Base-by-base conservation (phyloP, 2,329 filamentous ascomycete genomes). In the Fusarium nelsonii region DNA sequence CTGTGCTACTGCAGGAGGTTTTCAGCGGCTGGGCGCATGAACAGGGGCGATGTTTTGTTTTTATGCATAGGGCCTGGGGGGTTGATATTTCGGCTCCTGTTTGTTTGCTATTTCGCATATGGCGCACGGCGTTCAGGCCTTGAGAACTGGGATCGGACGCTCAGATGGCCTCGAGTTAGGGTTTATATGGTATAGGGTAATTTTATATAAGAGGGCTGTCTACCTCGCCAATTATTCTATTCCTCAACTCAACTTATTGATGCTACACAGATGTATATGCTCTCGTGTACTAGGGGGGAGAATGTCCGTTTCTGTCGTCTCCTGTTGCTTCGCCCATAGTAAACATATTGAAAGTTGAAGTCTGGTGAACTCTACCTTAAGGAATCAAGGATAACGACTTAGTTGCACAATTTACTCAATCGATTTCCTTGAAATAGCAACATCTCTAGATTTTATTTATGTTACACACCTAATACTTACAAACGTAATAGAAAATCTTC, bases 141-240 rank as follows among this genome's bases (percentile, higher is more conserved):
- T 34, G 8, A 30, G 40, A 28, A 33, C 33, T 51, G 44, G 16
- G 15, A n/a, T 18, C 3, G 7, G 33, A n/a, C 43, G 33, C 3
- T 20, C 26, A 7, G 11, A 28, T 45, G 9, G 14, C 15, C 18
- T 39, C 10, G 16, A 4, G 18, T 20, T 16, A 5, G 28, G 16
- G 11, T 26, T 43, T 34, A 18, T 5, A 30, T 53, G 23, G 41
- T 69, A 46, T 64, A 69, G 67, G 67, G 58, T 70, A 69, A 41
- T 46, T 30, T 20, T 20, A 18, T 11, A 40, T 20, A 6, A 45
- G 8, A 48, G 20, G 8, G 16, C 8, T 40, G 16, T 50, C 15
- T 28, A 12, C 16, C 11, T 52, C n/a, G 9, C 26, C 15, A 30
- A 23, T 10, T 28, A 37, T 18, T 12, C 26, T 50, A 26, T 33